Base-by-base conservation (phyloP, 805 yeast species). In the Wickerhamiella shivajii region DNA sequence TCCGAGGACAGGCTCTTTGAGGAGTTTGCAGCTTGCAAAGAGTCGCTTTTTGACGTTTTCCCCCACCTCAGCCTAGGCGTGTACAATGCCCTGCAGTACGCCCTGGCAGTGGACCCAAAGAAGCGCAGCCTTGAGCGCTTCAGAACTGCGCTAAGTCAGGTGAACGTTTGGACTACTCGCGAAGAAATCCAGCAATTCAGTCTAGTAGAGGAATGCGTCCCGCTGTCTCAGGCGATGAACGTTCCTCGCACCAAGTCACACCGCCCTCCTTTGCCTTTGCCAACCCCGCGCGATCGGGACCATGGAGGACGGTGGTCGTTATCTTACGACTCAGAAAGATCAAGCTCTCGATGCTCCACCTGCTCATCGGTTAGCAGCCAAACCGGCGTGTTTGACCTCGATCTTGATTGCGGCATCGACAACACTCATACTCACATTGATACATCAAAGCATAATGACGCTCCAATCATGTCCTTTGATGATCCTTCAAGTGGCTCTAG, bases 31-130 rank as follows among this genome's bases (percentile, higher is more conserved):
- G 69, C 77, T 21, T 79, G 80, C 47, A 69, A 95, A 44, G 96
- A 87, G 54, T 77, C 92, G 2, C 60, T 87, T 29, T 84, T 83
- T 57, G 97, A 87, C 57, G 78, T 84, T 26, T 87, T 85, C 53
- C 84, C 94, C 12, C 63, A 84, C 4, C 76, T 87, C 83, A 71
- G 90, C 33, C 73, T 71, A 33, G 95, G 84, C 49, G 67, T 84
- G 47, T 87, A 83, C 51, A 71, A 77, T n/a, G 92, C 80, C 0
- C 64, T 85, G 50, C 67, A 93, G 37, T 69, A 70, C 43, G 66
- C 78, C 40, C 62, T 87, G 36, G 76, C 92, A 9, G 68, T 87
- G 37, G 94, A 85, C 57, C 97, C 97, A 1, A 66, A 67, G 18
- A 81, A 85, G 56, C 72, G 97, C 49, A 74, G 75, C 46, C 59